phyloP scores from a whole-genome alignment of 2,329 filamentous ascomycete genomes.

The Sporothrix curviconia region DNA sequence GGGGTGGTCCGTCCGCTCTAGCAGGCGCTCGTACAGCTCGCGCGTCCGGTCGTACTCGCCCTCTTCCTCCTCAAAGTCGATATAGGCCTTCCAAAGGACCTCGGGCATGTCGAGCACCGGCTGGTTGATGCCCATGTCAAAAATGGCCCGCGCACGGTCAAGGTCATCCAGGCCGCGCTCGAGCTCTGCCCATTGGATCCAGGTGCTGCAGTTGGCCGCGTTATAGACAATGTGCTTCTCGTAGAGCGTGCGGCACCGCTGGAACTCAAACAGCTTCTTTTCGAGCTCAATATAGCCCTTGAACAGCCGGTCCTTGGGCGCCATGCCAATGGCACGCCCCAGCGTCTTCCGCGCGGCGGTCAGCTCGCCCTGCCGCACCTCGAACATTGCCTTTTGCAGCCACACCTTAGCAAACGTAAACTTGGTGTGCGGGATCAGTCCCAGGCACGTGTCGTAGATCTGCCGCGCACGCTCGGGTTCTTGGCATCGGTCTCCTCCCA shows the following conservation, averaged over 20 bases:
- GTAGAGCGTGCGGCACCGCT: conserved; percentile 82
- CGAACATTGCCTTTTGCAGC: conserved; percentile 89
- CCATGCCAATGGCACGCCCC: conserved; percentile 85
- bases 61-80: conserved; percentile 96
- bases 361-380: conserved; percentile 79
- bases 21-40: conserved; percentile 77
- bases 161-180: conserved; percentile 87
- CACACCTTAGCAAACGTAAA: conserved; percentile 98
- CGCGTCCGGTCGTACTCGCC: conserved; percentile 81
- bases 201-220: conserved; percentile 80
- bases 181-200: conserved; percentile 93
- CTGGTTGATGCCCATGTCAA: conserved; percentile 81
- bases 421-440: conserved; percentile 86
- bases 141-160: conserved; percentile 82
- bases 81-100: conserved; percentile 94
- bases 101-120: conserved; percentile 91
- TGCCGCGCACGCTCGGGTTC: conserved; percentile 72
- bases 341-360: conserved; percentile 78
- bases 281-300: conserved; percentile 90
- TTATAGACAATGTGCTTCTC: conserved; percentile 94
- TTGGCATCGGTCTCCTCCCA: conserved; percentile 87
- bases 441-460: conserved; percentile 83
- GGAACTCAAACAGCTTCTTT: conserved; percentile 88
- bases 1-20: conserved; percentile 94
- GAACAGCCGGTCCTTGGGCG: conserved; percentile 93